phyloP scores from a whole-genome alignment of 306 rosid genomes.

The Cajanus cajan region DNA sequence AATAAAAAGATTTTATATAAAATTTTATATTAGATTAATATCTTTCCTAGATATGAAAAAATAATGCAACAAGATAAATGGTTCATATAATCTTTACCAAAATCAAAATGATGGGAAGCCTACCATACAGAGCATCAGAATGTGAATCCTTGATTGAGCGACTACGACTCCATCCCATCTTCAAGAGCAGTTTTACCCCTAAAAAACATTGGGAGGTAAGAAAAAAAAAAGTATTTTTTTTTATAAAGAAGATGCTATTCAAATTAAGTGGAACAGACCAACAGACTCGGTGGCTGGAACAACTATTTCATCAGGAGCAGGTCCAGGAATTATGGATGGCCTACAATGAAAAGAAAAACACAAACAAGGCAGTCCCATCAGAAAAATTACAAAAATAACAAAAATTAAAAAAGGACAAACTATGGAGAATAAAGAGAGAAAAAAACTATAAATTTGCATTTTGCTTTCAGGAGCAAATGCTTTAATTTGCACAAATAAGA shows the following conservation, averaged over 20 bases:
- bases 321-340: constrained; percentile 96
- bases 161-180: constrained; percentile 99
- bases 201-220: constrained; percentile 25
- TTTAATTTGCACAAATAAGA: background rate
- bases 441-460: background rate
- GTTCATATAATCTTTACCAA: background rate
- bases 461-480: background rate
- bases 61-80: background rate
- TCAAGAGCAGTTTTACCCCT: constrained; percentile 87
- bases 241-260: background rate
- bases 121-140: constrained; percentile 67
- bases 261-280: constrained; percentile 55
- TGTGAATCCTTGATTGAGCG: constrained; percentile 89
- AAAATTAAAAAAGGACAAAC: background rate
- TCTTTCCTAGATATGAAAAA: background rate
- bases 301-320: constrained; percentile 84
- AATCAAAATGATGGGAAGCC: constrained; percentile 1
- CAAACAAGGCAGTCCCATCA: constrained; percentile 21
- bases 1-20: background rate
- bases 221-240: constrained; percentile 25
- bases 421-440: background rate
- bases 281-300: constrained; percentile 87
- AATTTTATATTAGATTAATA: background rate
- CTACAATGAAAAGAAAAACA: constrained; percentile 42
- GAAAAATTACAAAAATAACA: constrained; percentile 6